These are phyloP conservation scores for Xanthoconium purpureum DNA, from an alignment of 768 basidiomycete genomes.

Conservation along the genomic window DNA sequence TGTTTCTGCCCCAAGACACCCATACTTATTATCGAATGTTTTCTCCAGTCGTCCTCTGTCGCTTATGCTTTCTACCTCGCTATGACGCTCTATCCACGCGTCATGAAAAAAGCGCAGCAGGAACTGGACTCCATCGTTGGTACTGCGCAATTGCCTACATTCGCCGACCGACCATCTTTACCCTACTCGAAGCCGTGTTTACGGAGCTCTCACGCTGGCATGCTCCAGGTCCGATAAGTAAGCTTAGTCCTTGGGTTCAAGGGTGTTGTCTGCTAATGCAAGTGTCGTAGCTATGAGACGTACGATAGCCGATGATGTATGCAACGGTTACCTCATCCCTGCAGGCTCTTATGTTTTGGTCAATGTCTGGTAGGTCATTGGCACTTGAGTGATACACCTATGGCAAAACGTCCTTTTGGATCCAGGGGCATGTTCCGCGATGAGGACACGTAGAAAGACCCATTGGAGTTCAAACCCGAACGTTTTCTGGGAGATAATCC, in stretches of 20 bases:
- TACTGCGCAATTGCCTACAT: constrained; percentile 18
- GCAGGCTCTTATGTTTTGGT: constrained; percentile 12
- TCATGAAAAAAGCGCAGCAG: constrained; percentile 25
- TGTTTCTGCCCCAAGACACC: constrained; percentile 18
- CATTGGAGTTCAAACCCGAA: constrained; percentile 22
- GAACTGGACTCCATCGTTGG: constrained; percentile 30
- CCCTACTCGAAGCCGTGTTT: constrained; percentile 29
- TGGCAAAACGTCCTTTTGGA: not conserved
- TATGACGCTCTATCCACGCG: constrained; percentile 28
- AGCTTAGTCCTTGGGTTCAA: not conserved
- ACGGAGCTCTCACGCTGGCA: constrained; percentile 26
- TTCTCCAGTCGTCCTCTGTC: constrained; percentile 12
- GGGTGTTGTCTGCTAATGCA: not conserved
- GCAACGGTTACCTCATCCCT: constrained; percentile 23
- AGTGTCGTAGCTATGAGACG: constrained; percentile 3
- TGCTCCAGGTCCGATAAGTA: constrained; percentile 12
- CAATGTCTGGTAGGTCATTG: constrained; percentile 14
- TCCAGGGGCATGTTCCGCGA: constrained; percentile 22
- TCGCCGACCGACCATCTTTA: constrained; percentile 21
- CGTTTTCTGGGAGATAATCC: constrained; percentile 19
- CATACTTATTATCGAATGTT: not conserved
- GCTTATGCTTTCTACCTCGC: constrained; percentile 22
- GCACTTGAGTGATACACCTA: too few species aligned
- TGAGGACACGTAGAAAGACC: constrained; percentile 11
- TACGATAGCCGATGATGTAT: constrained; percentile 11